Evolutionary conservation across 257 asterid species (phyloP).

Genomic region (Scutellaria barbata): DNA sequence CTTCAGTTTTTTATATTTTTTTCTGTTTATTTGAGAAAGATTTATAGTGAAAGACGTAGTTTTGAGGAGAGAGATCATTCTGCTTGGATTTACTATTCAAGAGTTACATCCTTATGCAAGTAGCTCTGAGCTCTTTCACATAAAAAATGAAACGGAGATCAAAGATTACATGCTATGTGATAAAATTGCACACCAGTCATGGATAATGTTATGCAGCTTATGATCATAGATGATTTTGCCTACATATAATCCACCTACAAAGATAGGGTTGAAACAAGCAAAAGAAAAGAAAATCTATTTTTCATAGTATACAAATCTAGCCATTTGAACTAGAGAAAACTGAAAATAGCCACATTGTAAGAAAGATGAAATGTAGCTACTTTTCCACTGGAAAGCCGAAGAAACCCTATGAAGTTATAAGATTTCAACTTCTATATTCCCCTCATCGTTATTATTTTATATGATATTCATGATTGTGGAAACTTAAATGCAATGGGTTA

Average conservation of each 20-base stretch:
- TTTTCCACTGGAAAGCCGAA: too few species aligned
- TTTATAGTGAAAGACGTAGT: background rate
- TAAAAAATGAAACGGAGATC: background rate
- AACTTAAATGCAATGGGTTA: constrained; percentile 13
- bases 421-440: too few species aligned
- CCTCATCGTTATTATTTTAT: too few species aligned
- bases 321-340: too few species aligned
- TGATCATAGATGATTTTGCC: background rate
- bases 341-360: too few species aligned
- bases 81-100: background rate
- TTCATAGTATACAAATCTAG: background rate
- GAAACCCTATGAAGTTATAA: too few species aligned
- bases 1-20: background rate
- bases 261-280: background rate
- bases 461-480: too few species aligned
- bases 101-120: background rate
- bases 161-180: background rate
- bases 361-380: too few species aligned
- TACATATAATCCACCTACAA: background rate
- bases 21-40: background rate
- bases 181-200: background rate
- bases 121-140: background rate
- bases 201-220: background rate
- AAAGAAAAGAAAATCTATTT: background rate
- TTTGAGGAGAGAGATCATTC: background rate